A percentile compares a stretch with the other conserved stretches of the same genome.
phyloP scores from a whole-genome alignment of 2,329 filamentous ascomycete species.

The Pseudogymnoascus sp. region DNA sequence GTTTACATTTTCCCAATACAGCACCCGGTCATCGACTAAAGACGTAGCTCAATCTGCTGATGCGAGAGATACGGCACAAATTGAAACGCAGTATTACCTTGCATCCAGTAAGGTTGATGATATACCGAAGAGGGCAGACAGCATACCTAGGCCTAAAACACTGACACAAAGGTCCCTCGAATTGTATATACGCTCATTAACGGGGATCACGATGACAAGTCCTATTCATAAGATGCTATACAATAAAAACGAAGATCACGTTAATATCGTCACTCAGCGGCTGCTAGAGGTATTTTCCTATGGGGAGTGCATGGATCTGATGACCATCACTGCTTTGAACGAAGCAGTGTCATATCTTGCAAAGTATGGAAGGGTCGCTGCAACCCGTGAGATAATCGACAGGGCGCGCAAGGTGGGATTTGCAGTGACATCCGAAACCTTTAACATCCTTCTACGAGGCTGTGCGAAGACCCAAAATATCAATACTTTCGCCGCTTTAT shows the following conservation, averaged over 20 bases:
- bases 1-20: not conserved
- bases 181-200: conserved; percentile 1
- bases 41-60: not conserved
- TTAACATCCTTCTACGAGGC: conserved; percentile 4
- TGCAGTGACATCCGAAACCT: not conserved
- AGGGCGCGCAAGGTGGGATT: not conserved
- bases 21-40: not conserved
- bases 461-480: conserved; percentile 3
- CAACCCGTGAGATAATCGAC: conserved; percentile 1
- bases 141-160: not conserved
- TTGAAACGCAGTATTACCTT: not conserved
- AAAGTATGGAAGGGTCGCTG: not conserved
- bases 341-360: conserved; percentile 3
- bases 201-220: conserved; percentile 6
- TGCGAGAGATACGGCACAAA: not conserved
- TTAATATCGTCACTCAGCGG: not conserved
- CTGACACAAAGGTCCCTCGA: not conserved
- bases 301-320: not conserved
- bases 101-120: not conserved
- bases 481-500: not conserved
- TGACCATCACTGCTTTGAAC: not conserved
- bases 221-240: conserved; percentile 6
- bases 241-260: not conserved
- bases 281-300: not conserved
- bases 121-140: conserved; percentile 2